A percentile compares a stretch with the other conserved stretches of the same genome.
phyloP scores from a whole-genome alignment of 2,329 filamentous ascomycete genomes.

The Microdochium paspali region DNA sequence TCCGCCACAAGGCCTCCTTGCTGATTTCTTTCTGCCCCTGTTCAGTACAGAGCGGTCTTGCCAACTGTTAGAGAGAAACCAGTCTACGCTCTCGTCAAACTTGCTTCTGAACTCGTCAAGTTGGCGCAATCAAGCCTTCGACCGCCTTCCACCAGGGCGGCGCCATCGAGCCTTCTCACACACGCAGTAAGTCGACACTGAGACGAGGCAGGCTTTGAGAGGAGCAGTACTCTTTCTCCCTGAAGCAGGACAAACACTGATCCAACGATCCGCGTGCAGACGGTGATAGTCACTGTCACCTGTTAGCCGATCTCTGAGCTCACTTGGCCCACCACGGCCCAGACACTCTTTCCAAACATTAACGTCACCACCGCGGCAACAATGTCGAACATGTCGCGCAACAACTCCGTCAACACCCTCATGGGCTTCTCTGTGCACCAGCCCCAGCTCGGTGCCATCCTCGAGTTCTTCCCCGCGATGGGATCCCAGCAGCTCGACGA shows the following conservation, averaged over 20 bases:
- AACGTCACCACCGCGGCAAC: conserved; percentile 4
- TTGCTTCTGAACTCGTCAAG: neutral
- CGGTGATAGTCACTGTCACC: neutral
- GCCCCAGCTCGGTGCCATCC: conserved; percentile 41
- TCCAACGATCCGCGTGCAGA: neutral
- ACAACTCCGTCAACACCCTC: conserved; percentile 21
- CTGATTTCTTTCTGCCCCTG: too few relatives aligned
- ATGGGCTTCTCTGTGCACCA: conserved; percentile 53
- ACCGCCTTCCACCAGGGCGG: neutral
- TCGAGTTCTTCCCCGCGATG: conserved; percentile 60
- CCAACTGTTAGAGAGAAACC: too few relatives aligned
- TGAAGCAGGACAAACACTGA: neutral
- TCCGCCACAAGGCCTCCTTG: too few relatives aligned
- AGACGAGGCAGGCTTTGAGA: neutral
- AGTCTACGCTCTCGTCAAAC: neutral
- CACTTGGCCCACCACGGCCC: neutral
- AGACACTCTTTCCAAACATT: neutral
- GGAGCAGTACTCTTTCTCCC: neutral
- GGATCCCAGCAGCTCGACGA: conserved; percentile 51
- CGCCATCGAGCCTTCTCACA: neutral
- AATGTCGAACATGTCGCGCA: conserved; percentile 26
- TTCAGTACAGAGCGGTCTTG: too few relatives aligned
- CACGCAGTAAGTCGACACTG: neutral
- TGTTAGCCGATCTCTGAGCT: neutral
- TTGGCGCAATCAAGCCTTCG: neutral